Evolutionary conservation across 2,329 filamentous ascomycete genomes (phyloP), one percentile per base, ranked within the genome.

Genomic region (Periconia sp.): DNA sequence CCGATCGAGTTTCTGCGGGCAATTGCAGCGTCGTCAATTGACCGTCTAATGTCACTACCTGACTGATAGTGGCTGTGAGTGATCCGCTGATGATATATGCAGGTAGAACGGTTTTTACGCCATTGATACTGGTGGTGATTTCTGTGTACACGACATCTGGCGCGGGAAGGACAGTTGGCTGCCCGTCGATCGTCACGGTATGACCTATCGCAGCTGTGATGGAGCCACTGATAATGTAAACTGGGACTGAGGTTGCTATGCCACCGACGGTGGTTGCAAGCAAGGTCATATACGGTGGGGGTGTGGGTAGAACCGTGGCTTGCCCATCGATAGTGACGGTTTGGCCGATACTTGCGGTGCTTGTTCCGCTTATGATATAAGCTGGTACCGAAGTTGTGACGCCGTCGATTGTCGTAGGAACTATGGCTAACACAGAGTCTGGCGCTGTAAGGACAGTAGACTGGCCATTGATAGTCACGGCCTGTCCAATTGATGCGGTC

Each of bases 321-420:
- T 33, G 15, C 2, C 43, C 40, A 23, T 50, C 36, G 9, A 53
- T 8, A n/a, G 40, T 48, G 5, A 52, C 33, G 1, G 42, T 50
- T 33, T 52, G 49, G 7, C 53, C 53, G 12, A 52, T 46, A 3
- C 30, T 48, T 3, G 52, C 52, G 4, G 52, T 56, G 13, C 33
- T 35, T 7, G 41, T 48, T 13, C 45, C 50, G 17, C 43, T 38
- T 18, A 54, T 32, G 13, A 56, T 46, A 26, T 36, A 56, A 10
- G 40, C 55, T 9, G 55, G 53, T 4, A 42, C 22, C 1, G 33
- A 33, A 0, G 49, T 59, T 3, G 42, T 13, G 3, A 42, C 23
- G 11, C 42, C 48, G 24, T 56, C 38, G n/a, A 52, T 43, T 4
- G 31, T 51, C 7, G 47, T 48, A 10, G 41, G 38, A 1, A 50